Evolutionary conservation across 2,329 filamentous ascomycete genomes (phyloP).

Genomic region (Graphiopsis chlorocephala): DNA sequence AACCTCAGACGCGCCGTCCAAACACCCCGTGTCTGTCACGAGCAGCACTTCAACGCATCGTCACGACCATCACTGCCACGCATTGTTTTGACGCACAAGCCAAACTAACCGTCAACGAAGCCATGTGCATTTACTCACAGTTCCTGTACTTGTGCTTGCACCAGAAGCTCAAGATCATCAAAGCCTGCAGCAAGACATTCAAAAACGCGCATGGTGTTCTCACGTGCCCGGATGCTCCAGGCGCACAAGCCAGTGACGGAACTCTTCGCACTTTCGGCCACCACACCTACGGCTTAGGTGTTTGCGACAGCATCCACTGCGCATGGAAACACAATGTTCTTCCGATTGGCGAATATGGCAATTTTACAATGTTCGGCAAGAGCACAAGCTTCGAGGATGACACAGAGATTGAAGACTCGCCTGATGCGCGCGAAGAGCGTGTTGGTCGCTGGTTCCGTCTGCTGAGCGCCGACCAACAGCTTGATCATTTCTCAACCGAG

Average conservation of each 20-base stretch:
- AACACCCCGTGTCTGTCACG: not conserved
- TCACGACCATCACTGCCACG: not conserved
- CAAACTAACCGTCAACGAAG: not conserved
- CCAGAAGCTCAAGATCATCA: conserved; percentile 19
- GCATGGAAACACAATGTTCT: not conserved
- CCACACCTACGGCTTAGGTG: conserved; percentile 18
- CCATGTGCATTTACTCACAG: conserved; percentile 20
- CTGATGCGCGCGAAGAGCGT: conserved; percentile 17
- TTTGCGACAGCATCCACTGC: conserved; percentile 20
- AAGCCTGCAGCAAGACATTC: conserved; percentile 11
- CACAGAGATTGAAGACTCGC: conserved; percentile 16
- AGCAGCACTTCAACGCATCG: not conserved
- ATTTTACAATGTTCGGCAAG: conserved; percentile 28
- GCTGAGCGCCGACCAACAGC: conserved; percentile 17
- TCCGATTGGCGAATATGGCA: conserved; percentile 12
- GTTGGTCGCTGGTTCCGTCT: conserved; percentile 17
- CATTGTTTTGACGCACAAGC: not conserved
- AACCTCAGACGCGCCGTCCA: not conserved
- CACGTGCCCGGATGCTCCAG: conserved; percentile 15
- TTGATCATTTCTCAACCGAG: conserved; percentile 12
- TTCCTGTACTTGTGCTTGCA: conserved; percentile 20
- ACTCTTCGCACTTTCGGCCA: not conserved
- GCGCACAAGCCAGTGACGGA: conserved; percentile 10
- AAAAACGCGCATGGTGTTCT: conserved; percentile 15
- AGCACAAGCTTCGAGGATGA: conserved; percentile 31